A percentile compares a stretch with the other conserved stretches of the same genome.
Evolutionary conservation across 2,329 filamentous ascomycete genomes (phyloP).

Genomic region (Emydomyces testavorans): DNA sequence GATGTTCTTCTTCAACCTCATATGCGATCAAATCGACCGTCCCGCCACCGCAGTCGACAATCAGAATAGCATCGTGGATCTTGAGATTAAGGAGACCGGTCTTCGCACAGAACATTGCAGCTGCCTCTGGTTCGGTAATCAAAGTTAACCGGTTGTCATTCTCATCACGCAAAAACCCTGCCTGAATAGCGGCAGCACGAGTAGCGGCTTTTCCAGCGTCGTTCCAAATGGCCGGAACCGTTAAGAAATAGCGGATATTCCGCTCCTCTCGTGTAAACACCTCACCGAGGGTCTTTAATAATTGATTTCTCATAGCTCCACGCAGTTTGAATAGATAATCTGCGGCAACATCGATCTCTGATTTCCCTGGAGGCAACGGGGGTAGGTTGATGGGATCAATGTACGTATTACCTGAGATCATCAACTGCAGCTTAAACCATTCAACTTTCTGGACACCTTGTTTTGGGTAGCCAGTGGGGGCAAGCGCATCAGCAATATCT

Average conservation of each 20-base stretch:
- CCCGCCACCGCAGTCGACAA: constrained; percentile 95
- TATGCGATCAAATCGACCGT: constrained; percentile 98
- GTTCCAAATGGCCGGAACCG: constrained; percentile 99
- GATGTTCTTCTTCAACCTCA: constrained; percentile 94
- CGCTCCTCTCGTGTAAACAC: constrained; percentile 97
- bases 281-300: constrained; percentile 92
- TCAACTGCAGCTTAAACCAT: constrained; percentile 99
- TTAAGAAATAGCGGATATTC: constrained; percentile 95
- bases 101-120: constrained; percentile 95
- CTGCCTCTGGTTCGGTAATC: constrained; percentile 92
- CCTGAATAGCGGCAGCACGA: constrained; percentile 88
- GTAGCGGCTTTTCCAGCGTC: constrained; percentile 97
- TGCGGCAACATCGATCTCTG: constrained; percentile 97
- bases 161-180: constrained; percentile 90
- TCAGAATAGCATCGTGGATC: constrained; percentile 94
- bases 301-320: constrained; percentile 87
- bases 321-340: constrained; percentile 98
- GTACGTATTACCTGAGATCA: constrained; percentile 97
- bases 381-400: constrained; percentile 98
- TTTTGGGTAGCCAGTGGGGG: constrained; percentile 94
- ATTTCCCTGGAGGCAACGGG: constrained; percentile 92
- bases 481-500: constrained; percentile 92
- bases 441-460: constrained; percentile 97
- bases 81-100: constrained; percentile 91
- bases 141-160: constrained; percentile 94